phyloP scores from a whole-genome alignment of 2,329 filamentous ascomycete species.

The Dactylellina leptospora region DNA sequence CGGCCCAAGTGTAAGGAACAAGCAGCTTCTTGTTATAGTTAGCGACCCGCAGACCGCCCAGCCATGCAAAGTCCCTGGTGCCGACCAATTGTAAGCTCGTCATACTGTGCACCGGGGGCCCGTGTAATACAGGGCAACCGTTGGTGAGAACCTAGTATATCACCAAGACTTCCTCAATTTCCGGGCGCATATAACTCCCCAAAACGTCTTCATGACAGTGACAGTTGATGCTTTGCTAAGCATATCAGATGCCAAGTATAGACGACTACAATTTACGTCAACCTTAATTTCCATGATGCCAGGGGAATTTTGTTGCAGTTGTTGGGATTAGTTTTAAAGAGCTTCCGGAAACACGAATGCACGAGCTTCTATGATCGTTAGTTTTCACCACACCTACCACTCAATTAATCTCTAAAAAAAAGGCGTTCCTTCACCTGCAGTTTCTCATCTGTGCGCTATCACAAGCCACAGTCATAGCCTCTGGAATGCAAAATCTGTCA shows the following conservation, averaged over 20 bases:
- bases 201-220: background rate
- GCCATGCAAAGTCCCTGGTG: background rate
- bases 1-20: background rate
- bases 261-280: background rate
- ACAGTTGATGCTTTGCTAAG: background rate
- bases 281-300: conserved; percentile 9
- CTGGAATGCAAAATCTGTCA: conserved; percentile 4
- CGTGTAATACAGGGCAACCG: conserved; percentile 2
- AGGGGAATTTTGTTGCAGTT: background rate
- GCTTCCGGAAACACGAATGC: conserved; percentile 17
- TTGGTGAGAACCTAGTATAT: background rate
- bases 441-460: conserved; percentile 2
- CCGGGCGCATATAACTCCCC: conserved; percentile 15
- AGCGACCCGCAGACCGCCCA: background rate
- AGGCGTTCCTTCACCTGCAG: background rate
- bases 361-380: background rate
- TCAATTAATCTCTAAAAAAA: background rate
- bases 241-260: background rate
- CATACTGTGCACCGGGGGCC: too few relatives aligned
- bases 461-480: conserved; percentile 10
- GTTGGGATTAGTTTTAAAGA: background rate
- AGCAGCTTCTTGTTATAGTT: conserved; percentile 11
- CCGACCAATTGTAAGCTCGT: background rate
- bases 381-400: background rate
- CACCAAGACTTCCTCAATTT: background rate